Evolutionary conservation across 805 yeast species (phyloP), one percentile per base, ranked within the genome.

Genomic region (Blastobotrys chiropterorum): DNA sequence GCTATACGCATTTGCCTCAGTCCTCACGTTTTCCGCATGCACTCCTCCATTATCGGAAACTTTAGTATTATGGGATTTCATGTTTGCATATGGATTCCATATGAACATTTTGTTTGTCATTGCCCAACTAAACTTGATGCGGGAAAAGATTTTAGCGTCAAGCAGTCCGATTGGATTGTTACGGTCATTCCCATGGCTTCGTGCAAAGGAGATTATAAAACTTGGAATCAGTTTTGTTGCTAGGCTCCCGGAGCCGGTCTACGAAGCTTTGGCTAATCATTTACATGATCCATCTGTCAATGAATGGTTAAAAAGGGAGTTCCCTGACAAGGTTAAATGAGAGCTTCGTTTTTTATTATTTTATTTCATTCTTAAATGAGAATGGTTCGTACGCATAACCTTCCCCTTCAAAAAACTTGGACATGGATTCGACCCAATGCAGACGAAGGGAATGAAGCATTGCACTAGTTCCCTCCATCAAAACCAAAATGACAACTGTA

Each of bases 351-450:
- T 39, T 14, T 6, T 5, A 5, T 39, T 39, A n/a, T 39, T 16
- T 39, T 14, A 39, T 5, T 14, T n/a, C 16, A n/a, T 43, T n/a
- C 26, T 19, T 6, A 52, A 90, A 89, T 2, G 83, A 77, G 66
- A 89, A 92, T 14, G 99, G 98, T 57, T 79, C 81, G 65, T 88
- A 94, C 4, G 90, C 82, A 58, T 82, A 76, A 53, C 99, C 99
- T 67, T 92, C 99, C 66, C 99, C 99, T 66, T 86, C 95, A 63
- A 94, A 94, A 68, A 86, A 95, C 72, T 94, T 94, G 53, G 97
- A 88, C 99, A 94, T 94, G 15, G 97, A 86, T 73, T 94, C 99
- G 51, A 94, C 99, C 99, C 99, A 94, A 68, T 94, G 99, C 65
- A 94, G 77, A 73, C 99, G 86, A 65, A 94, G 79, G 17, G 97